Conservation (phyloP, 371 early-diverging fungal genomes). For the Funneliformis caledonium region DNA sequence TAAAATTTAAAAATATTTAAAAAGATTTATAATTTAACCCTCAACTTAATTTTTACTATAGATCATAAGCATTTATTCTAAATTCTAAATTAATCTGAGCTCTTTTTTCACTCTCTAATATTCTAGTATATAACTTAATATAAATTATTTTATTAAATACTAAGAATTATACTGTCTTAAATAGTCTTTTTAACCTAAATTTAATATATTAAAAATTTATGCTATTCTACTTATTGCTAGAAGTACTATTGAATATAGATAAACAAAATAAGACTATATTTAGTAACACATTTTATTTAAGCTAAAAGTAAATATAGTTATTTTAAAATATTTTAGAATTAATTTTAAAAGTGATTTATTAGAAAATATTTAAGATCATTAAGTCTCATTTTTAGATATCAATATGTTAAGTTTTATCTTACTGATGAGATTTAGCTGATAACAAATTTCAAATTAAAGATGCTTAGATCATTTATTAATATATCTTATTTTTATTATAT, state of each 20-base stretch:
- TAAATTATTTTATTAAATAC: not conserved
- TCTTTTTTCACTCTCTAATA: not conserved
- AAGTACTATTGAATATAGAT: not conserved
- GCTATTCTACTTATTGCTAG: not conserved
- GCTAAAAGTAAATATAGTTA: not conserved
- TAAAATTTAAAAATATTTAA: no score
- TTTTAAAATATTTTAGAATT: not conserved
- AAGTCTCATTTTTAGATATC: not conserved
- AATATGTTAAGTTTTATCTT: not conserved
- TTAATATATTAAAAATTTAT: conserved; percentile 6
- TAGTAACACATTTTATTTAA: not conserved
- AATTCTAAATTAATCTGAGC: not conserved
- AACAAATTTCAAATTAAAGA: no score
- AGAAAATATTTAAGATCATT: not conserved
- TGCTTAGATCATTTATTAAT: no score
- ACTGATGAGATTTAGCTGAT: no score
- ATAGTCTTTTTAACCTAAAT: not conserved
- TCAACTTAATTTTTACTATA: no score
- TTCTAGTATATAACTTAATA: not conserved
- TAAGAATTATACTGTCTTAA: not conserved
- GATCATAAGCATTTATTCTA: no score
- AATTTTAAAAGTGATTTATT: not conserved
- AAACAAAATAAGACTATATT: not conserved
- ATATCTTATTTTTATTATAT: no score
- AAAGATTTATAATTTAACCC: no score